Percentiles rank a stretch among this genome's conserved stretches.
phyloP scores from a whole-genome alignment of 208 protist species.

The Blastocrithidia nonstop region DNA sequence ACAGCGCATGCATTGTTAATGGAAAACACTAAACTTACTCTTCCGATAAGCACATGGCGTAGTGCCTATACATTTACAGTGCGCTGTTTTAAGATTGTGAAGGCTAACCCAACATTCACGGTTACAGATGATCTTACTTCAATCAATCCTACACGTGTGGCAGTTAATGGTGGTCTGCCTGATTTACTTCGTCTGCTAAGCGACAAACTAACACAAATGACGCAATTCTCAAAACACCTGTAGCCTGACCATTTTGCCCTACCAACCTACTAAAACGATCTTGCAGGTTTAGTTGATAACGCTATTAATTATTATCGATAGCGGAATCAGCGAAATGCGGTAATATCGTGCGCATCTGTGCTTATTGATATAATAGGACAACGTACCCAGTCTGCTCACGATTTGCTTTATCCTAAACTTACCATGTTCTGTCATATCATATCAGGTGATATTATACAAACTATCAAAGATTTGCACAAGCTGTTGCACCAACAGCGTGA shows the following conservation, averaged over 20 bases:
- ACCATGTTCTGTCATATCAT: conserved; percentile 15
- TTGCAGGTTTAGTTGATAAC: conserved; percentile 39
- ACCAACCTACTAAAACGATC: conserved; percentile 43
- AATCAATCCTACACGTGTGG: too few species aligned
- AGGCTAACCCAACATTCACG: too few species aligned
- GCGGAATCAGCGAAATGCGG: conserved; percentile 4
- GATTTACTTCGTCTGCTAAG: too few species aligned
- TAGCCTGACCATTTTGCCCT: conserved; percentile 35
- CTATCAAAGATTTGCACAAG: conserved; percentile 30
- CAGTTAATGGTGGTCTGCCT: too few species aligned
- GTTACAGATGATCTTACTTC: too few species aligned
- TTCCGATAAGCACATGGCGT: too few species aligned
- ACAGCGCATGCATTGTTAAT: too few species aligned
- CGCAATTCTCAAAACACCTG: too few species aligned
- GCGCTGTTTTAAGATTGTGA: too few species aligned
- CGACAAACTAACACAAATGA: too few species aligned
- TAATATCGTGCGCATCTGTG: conserved; percentile 27
- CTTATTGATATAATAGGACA: conserved; percentile 50
- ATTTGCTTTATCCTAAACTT: conserved; percentile 33
- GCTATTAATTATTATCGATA: conserved; percentile 49
- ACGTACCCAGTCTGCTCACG: conserved; percentile 50
- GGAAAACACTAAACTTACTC: too few species aligned
- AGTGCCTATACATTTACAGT: too few species aligned
- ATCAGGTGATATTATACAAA: conserved; percentile 32
- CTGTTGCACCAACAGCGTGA: conserved; percentile 16